Evolutionary conservation across 2,329 filamentous ascomycete species (phyloP).

Genomic region (Exophiala xenobiotica): DNA sequence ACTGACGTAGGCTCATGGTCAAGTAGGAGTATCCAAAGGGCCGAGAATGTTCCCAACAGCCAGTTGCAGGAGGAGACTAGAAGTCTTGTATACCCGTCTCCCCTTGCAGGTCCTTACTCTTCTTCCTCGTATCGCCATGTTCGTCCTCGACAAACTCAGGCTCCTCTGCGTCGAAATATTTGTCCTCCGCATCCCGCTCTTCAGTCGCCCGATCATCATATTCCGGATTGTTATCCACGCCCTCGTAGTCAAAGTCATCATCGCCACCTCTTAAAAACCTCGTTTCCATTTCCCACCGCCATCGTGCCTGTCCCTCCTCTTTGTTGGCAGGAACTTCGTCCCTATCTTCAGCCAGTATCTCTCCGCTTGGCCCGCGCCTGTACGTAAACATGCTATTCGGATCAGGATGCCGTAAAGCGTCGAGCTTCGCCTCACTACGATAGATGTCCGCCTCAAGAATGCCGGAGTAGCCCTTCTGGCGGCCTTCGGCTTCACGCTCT

Average conservation of each 20-base stretch:
- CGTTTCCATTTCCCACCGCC: conserved; percentile 69
- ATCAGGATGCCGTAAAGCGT: conserved; percentile 57
- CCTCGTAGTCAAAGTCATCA: conserved; percentile 72
- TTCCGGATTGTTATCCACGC: conserved; percentile 69
- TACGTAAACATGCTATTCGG: conserved; percentile 52
- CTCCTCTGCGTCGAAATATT: conserved; percentile 78
- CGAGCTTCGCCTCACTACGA: conserved; percentile 73
- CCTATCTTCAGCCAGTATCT: conserved; percentile 58
- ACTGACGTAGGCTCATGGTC: not conserved
- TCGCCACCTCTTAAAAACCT: conserved; percentile 75
- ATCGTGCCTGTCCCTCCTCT: conserved; percentile 66
- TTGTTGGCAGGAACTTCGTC: conserved; percentile 59
- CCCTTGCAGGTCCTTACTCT: conserved; percentile 41
- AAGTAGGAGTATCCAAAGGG: too few relatives aligned
- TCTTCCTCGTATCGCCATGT: conserved; percentile 27
- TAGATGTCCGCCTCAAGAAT: conserved; percentile 74
- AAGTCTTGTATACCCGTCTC: conserved; percentile 74
- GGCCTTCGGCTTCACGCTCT: conserved; percentile 55
- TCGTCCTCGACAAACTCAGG: conserved; percentile 58
- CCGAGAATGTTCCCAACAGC: too few relatives aligned
- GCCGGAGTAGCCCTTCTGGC: conserved; percentile 73
- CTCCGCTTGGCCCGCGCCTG: conserved; percentile 52
- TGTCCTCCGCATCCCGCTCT: conserved; percentile 65
- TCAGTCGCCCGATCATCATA: conserved; percentile 65
- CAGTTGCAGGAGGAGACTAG: too few relatives aligned